Conservation (phyloP, 129 eudicot species). For the Glebionis coronaria region DNA sequence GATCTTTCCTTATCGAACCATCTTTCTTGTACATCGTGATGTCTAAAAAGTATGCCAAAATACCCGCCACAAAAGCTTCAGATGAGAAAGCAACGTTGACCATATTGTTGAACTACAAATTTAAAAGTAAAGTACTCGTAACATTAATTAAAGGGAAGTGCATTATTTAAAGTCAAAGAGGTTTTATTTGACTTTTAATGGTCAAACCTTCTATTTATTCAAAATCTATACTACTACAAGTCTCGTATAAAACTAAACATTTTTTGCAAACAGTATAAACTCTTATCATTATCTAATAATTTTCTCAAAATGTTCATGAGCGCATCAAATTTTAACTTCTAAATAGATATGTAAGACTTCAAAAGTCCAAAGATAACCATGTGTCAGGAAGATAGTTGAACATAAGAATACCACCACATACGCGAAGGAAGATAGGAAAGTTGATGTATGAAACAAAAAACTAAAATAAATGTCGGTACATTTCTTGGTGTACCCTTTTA, state of each 20-base stretch:
- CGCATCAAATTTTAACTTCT: no score
- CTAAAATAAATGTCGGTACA: no score
- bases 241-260: no score
- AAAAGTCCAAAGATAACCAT: conserved; percentile 5
- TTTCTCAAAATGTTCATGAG: no score
- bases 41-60: conserved; percentile 54
- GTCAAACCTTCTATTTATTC: conserved; percentile 6
- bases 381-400: not conserved
- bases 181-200: not conserved
- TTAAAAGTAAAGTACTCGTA: not conserved
- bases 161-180: conserved; percentile 11
- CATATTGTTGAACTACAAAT: conserved; percentile 59
- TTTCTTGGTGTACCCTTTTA: no score
- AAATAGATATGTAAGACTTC: conserved; percentile 6
- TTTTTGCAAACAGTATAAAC: no score
- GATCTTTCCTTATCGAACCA: conserved; percentile 48
- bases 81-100: conserved; percentile 60
- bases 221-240: not conserved
- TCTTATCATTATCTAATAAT: no score
- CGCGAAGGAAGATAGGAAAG: not conserved
- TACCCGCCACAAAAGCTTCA: conserved; percentile 55
- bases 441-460: no score
- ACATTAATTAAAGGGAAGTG: not conserved
- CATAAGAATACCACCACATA: conserved; percentile 1
- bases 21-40: conserved; percentile 49